phyloP scores from a whole-genome alignment of 805 yeast species.

The Wickerhamiella slavikovae region DNA sequence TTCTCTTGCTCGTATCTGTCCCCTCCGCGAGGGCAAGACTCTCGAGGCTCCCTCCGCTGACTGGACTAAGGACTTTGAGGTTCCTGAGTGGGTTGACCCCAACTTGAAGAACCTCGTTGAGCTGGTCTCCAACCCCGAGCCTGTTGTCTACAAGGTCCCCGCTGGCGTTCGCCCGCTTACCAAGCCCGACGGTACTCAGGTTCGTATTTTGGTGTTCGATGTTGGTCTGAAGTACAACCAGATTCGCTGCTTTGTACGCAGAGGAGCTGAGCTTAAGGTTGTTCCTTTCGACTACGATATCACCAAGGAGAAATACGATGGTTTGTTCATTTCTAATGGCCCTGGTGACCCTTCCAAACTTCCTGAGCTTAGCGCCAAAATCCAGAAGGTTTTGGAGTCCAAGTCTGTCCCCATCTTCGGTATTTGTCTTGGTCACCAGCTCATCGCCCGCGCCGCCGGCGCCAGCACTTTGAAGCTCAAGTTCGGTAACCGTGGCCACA shows the following conservation, averaged over 20 bases:
- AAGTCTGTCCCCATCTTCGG: constrained; percentile 84
- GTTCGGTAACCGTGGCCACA: constrained; percentile 98
- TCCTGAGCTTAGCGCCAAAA: constrained; percentile 40
- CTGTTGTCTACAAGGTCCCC: constrained; percentile 58
- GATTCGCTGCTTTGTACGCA: constrained; percentile 83
- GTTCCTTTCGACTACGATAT: constrained; percentile 93
- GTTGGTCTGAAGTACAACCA: constrained; percentile 98
- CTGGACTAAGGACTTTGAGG: constrained; percentile 45
- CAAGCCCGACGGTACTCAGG: constrained; percentile 48
- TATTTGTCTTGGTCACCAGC: constrained; percentile 96
- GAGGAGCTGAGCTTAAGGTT: constrained; percentile 90
- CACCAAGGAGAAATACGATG: constrained; percentile 67
- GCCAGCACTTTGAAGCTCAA: constrained; percentile 81
- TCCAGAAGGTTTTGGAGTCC: constrained; percentile 35
- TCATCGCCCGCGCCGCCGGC: constrained; percentile 86
- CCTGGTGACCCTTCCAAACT: constrained; percentile 97
- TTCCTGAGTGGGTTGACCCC: constrained; percentile 88
- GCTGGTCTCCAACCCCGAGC: constrained; percentile 57
- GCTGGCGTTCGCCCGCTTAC: constrained; percentile 21
- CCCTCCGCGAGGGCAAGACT: constrained; percentile 18
- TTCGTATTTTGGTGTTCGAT: constrained; percentile 78
- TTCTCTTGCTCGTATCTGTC: constrained; percentile 68
- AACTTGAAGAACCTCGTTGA: constrained; percentile 82
- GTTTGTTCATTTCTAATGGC: constrained; percentile 91
- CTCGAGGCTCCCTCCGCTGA: constrained; percentile 20